Evolutionary conservation across 768 basidiomycete genomes (phyloP), one percentile per base, ranked within the genome.

Genomic region (Mycena maculata): DNA sequence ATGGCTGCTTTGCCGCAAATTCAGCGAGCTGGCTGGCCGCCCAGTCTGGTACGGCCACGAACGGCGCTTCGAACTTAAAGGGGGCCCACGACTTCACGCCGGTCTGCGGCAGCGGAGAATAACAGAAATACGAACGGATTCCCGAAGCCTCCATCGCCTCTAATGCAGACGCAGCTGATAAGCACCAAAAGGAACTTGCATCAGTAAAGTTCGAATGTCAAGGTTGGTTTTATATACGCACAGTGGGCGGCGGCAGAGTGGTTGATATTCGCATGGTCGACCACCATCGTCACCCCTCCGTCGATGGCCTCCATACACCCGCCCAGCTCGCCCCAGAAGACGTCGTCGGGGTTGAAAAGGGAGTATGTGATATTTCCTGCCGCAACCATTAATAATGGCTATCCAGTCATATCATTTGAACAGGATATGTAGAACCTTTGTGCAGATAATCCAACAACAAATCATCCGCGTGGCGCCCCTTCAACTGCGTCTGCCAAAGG

Each of bases 181-280:
- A 3, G 28, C 2, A 4, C 12, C 18, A 10, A 49, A 23, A 49
- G 49, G 18, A 12, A 45, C 42, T 3, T 22, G 3, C 5, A 53
- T n/a, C n/a, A n/a, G n/a, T n/a, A n/a, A n/a, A n/a, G n/a, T n/a
- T n/a, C n/a, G n/a, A n/a, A n/a, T n/a, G n/a, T n/a, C n/a, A n/a
- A n/a, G n/a, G n/a, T n/a, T n/a, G n/a, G n/a, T n/a, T n/a, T n/a
- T n/a, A n/a, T n/a, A n/a, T n/a, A 54, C 64, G 31, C 18, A 69
- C 68, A 58, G 49, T 69, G 68, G 6, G 48, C 63, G 3, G 68
- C 49, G n/a, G n/a, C n/a, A 38, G 54, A 57, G 56, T 58, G 23
- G 27, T 56, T 65, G 27, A 66, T 62, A 31, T 70, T 59, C 16
- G 69, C 69, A 52, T 70, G 69, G 44, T 70, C 69, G 8, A 70